Evolutionary conservation across 805 yeast species (phyloP), one percentile per base, ranked within the genome.

Genomic region (Candida patagonica): DNA sequence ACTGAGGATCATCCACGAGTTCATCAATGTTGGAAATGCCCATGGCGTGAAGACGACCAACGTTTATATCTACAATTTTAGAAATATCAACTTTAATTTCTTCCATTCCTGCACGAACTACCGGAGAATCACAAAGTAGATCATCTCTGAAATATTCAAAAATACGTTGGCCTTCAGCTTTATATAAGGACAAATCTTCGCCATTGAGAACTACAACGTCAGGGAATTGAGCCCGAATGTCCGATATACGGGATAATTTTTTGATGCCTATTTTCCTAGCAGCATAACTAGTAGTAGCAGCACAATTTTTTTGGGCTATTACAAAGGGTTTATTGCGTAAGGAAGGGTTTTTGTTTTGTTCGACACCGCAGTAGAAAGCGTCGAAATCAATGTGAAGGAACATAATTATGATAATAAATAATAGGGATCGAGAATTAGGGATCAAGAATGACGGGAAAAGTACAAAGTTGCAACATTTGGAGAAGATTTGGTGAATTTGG

Each of bases 331-430:
- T 34, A 25, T 34, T 53, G n/a, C 40, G 30, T 10, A 58, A 44
- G 3, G 47, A 32, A 2, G 57, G 56, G 38, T 57, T 50, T 13
- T 35, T 38, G 19, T 41, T 48, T 38, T 55, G 52, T 42, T 58
- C 63, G 10, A 58, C 63, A 2, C 50, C 62, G 38, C 62, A 57
- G 41, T 58, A 58, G 37, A 57, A 58, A 6, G 63, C 63, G 31
- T 58, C 60, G 35, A 58, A 43, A 35, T 58, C 63, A 5, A 58
- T 34, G 7, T 57, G 48, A 6, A 53, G 19, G n/a, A 48, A 46
- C 42, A 55, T 40, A 4, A 8, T 10, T 8, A 12, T 12, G 26
- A 24, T 24, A 24, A 24, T 24, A 29, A n/a, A 20, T 4, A 29
- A 29, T n/a, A 29, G 26, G 12, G 12, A n/a, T n/a, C n/a, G n/a